phyloP scores from a whole-genome alignment of 495 filamentous ascomycete species.

The Aspergillus baeticus region DNA sequence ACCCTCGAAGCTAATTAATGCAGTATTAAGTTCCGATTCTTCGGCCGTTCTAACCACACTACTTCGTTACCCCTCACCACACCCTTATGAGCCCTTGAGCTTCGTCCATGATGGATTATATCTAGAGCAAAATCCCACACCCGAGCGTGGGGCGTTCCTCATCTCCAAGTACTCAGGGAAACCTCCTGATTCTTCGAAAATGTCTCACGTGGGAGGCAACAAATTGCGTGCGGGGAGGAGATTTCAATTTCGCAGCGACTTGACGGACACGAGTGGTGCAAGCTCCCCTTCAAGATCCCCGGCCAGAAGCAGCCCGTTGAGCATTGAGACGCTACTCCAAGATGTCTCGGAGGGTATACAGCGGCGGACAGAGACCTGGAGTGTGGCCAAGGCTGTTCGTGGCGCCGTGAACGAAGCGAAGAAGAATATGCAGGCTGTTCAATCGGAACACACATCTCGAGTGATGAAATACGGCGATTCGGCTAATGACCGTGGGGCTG shows the following conservation, averaged over 20 bases:
- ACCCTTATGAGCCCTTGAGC: constrained; percentile 64
- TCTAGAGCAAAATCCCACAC: constrained; percentile 71
- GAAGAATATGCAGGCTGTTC: constrained; percentile 67
- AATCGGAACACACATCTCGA: constrained; percentile 40
- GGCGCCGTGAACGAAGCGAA: constrained; percentile 84
- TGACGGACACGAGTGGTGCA: constrained; percentile 28
- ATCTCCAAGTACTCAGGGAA: constrained; percentile 82
- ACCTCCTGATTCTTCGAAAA: constrained; percentile 45
- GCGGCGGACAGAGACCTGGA: constrained; percentile 78
- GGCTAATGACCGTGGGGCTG: constrained; percentile 8
- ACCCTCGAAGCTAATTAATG: constrained; percentile 20
- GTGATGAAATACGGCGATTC: constrained; percentile 7
- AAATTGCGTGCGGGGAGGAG: constrained; percentile 26
- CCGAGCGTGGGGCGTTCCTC: constrained; percentile 67
- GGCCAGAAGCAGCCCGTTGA: constrained; percentile 57
- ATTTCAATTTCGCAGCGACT: constrained; percentile 35
- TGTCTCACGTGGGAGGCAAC: constrained; percentile 29
- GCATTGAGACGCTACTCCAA: constrained; percentile 75
- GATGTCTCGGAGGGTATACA: constrained; percentile 84
- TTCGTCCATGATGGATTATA: constrained; percentile 90
- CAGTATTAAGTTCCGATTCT: constrained; percentile 84
- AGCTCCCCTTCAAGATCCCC: constrained; percentile 48
- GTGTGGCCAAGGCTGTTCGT: constrained; percentile 85
- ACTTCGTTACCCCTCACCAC: constrained; percentile 70
- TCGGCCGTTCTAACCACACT: constrained; percentile 77